Evolutionary conservation across 116 monocot species (phyloP).

Genomic region (Zostera marina): DNA sequence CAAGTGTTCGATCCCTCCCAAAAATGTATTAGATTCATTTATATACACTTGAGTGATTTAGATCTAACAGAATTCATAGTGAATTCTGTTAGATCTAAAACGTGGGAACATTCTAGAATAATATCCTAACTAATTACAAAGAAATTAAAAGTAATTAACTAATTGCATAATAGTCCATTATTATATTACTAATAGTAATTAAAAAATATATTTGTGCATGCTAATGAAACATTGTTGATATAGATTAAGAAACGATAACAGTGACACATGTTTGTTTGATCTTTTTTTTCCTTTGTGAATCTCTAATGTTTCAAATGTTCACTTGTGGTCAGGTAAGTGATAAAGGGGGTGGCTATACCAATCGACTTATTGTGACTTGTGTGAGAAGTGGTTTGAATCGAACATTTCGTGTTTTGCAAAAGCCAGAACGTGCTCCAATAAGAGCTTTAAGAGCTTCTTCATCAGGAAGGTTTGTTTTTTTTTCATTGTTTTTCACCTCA

Average conservation of each 20-base stretch:
- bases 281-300: not conserved
- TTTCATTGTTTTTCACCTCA: too few relatives aligned
- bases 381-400: conserved; percentile 96
- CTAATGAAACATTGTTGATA: not conserved
- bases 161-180: too few relatives aligned
- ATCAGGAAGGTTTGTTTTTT: conserved; percentile 66
- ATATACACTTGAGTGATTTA: too few relatives aligned
- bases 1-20: too few relatives aligned
- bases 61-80: too few relatives aligned
- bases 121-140: too few relatives aligned
- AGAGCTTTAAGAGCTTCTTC: conserved; percentile 94
- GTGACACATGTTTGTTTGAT: not conserved
- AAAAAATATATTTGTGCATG: not conserved
- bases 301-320: not conserved
- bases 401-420: conserved; percentile 75
- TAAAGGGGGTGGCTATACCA: conserved; percentile 77
- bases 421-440: conserved; percentile 90
- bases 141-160: too few relatives aligned
- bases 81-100: too few relatives aligned
- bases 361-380: conserved; percentile 83
- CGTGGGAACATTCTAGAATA: too few relatives aligned
- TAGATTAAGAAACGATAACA: too few relatives aligned
- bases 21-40: too few relatives aligned
- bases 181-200: too few relatives aligned
- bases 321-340: conserved; percentile 58